Base-by-base conservation (phyloP, 768 basidiomycete species). In the Nidularia pulvinata region DNA sequence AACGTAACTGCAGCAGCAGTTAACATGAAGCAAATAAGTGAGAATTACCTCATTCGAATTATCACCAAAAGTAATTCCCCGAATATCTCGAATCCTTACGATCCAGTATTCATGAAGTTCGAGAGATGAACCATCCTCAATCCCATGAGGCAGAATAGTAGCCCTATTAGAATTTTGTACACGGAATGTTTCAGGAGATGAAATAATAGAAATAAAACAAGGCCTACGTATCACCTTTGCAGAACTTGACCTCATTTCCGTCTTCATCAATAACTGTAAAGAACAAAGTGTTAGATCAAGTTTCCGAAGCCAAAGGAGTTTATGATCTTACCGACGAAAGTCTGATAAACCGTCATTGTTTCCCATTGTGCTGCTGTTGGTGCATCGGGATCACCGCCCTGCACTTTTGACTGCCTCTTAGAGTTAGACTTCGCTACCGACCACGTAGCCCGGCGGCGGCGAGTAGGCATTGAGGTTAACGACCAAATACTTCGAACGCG, bases 61-160 rank as follows among this genome's bases (percentile, higher is more conserved):
- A 4, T 70, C 64, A 6, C 56, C 59, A 7, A 51, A 61, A 43
- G 48, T 55, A 53, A 62, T 52, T 3, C 70, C 69, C 10, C 78
- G 68, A 16, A 85, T 82, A 6, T 78, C 78, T 13, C 60, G 69
- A 1, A 85, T 79, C 49, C 65, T 69, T 0, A 63, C 84, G 1
- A 85, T 72, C 84, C 84, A 85, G 34, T 78, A 79, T 9, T 78
- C 68, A n/a, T 69, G 60, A 3, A 66, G 34, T 0, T 72, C 70
- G 1, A 72, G 55, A 0, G 52, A 14, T 2, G 64, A 56, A 0
- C 61, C 68, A 3, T 70, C 68, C 7, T 56, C 35, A 0, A 39
- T 22, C 22, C 62, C 64, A n/a, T 66, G 49, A 4, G 81, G 81
- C 4, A 79, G 64, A 33, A 85, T 64, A 7, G 73, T 68, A 1